Percentiles rank a stretch among this genome's conserved stretches.
Evolutionary conservation across 352 stramenopile species (phyloP).

Genomic region (Globisporangium splendens): DNA sequence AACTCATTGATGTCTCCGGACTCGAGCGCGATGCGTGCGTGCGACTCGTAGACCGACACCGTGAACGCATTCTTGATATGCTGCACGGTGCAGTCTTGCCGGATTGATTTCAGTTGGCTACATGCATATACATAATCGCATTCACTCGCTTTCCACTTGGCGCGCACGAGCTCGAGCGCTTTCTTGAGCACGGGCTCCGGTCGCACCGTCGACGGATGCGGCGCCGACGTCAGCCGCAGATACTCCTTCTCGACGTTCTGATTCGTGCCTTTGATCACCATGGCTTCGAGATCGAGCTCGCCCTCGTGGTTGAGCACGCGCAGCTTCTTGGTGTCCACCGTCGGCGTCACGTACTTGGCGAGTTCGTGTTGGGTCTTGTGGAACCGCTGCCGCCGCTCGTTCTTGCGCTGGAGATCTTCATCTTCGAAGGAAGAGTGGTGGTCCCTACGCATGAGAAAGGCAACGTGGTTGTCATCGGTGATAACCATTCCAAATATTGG

Average conservation of each 20-base stretch:
- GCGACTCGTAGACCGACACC: slow-evolving; percentile 96
- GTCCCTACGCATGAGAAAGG: neutral
- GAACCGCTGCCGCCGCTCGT: slow-evolving; percentile 74
- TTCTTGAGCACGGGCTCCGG: slow-evolving; percentile 90
- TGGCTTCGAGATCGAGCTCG: slow-evolving; percentile 81
- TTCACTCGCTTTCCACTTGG: slow-evolving; percentile 81
- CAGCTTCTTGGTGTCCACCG: slow-evolving; percentile 64
- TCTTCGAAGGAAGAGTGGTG: slow-evolving; percentile 27
- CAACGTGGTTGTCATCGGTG: too few species aligned
- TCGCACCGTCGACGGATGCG: slow-evolving; percentile 93
- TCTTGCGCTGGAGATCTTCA: slow-evolving; percentile 59
- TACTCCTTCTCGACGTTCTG: slow-evolving; percentile 97
- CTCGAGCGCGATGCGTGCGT: slow-evolving; percentile 95
- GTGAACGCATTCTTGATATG: slow-evolving; percentile 97
- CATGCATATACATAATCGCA: slow-evolving; percentile 95
- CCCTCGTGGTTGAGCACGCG: slow-evolving; percentile 75
- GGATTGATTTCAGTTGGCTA: slow-evolving; percentile 99
- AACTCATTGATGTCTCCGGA: slow-evolving; percentile 95
- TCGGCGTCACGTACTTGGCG: slow-evolving; percentile 57
- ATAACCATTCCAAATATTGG: neutral
- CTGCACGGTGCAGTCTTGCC: slow-evolving; percentile 98
- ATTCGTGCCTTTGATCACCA: slow-evolving; percentile 94
- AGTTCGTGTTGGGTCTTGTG: slow-evolving; percentile 67
- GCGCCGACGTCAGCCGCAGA: slow-evolving; percentile 95
- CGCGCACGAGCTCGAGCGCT: slow-evolving; percentile 84